Evolutionary conservation across 1,139 yeast genomes (phyloP).

Genomic region (Blastobotrys capitulatus): DNA sequence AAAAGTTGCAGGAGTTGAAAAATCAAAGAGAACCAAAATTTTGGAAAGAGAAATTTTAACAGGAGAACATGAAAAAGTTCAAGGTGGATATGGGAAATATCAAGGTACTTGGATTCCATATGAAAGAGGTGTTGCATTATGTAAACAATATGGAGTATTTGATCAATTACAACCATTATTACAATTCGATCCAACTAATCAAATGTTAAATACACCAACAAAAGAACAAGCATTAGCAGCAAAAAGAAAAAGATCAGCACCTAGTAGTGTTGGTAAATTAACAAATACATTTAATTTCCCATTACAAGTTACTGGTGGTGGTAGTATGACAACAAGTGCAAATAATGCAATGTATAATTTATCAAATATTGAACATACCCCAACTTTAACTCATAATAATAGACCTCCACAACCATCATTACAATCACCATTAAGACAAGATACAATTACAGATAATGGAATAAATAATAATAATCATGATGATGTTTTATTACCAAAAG

Average conservation of each 20-base stretch:
- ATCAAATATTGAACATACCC: background rate
- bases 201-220: conserved; percentile 56
- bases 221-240: conserved; percentile 41
- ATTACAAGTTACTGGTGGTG: conserved; percentile 1
- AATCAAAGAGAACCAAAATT: conserved; percentile 77
- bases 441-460: conserved; percentile 1
- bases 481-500: background rate
- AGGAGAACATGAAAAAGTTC: conserved; percentile 85
- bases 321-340: background rate
- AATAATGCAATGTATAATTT: background rate
- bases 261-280: background rate
- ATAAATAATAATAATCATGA: background rate
- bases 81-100: conserved; percentile 92
- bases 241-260: conserved; percentile 27
- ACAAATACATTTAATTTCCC: conserved; percentile 4
- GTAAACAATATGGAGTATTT: conserved; percentile 58
- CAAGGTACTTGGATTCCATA: conserved; percentile 93
- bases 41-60: conserved; percentile 84
- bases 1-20: conserved; percentile 81
- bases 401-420: conserved; percentile 1
- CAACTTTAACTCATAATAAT: background rate
- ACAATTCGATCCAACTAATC: conserved; percentile 48
- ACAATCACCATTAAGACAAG: conserved; percentile 2
- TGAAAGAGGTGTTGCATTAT: conserved; percentile 51
- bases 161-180: conserved; percentile 61